These are phyloP conservation scores for Linnemannia schmuckeri DNA, from an alignment of 192 early-diverging fungal species.

Conservation along the genomic window DNA sequence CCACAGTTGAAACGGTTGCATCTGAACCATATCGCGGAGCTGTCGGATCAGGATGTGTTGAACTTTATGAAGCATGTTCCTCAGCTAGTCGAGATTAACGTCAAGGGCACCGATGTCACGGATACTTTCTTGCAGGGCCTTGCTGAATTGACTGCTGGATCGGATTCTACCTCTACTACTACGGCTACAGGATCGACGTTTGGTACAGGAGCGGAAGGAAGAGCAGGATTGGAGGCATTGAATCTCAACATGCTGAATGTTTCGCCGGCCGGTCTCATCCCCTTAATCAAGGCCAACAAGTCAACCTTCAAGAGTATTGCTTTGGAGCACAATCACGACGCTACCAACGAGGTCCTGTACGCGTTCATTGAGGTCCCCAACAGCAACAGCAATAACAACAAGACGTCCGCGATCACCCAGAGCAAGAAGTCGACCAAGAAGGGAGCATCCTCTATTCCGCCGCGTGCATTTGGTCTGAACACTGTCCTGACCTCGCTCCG, in stretches of 20 bases:
- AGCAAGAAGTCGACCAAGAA: background rate
- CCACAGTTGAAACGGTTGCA: conserved; percentile 22
- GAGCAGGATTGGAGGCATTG: background rate
- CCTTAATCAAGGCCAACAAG: conserved; percentile 4
- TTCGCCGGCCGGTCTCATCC: conserved; percentile 5
- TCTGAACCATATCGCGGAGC: conserved; percentile 28
- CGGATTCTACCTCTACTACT: background rate
- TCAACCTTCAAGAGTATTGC: background rate
- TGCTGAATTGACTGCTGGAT: background rate
- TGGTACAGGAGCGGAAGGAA: background rate
- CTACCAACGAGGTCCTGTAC: background rate
- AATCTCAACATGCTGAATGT: conserved; percentile 17
- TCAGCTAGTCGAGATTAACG: conserved; percentile 4
- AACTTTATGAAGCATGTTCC: conserved; percentile 22
- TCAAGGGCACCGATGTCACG: conserved; percentile 28
- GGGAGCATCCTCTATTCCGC: background rate
- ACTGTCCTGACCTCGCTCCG: conserved; percentile 23
- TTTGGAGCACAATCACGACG: background rate
- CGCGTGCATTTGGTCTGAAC: background rate
- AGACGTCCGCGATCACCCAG: background rate
- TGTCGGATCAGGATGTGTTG: conserved; percentile 14
- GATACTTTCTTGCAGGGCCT: conserved; percentile 4
- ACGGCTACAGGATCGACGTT: background rate
- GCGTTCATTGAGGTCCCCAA: conserved; percentile 12
- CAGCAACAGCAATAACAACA: background rate